Base-by-base conservation (phyloP, 208 protist genomes). In the Trypanosoma platydactyli region DNA sequence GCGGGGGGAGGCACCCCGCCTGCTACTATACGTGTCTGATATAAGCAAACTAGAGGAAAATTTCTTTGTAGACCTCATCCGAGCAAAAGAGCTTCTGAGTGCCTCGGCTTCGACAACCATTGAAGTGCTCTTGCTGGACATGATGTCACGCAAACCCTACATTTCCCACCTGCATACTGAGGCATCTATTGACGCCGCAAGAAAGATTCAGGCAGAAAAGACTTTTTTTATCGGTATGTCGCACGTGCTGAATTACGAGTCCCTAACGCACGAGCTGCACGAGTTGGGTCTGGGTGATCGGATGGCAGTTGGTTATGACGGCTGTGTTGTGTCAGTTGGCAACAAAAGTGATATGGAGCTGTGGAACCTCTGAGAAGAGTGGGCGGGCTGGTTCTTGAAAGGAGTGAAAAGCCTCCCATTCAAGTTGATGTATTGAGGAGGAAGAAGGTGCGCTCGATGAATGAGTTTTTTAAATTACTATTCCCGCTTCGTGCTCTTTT, bases 141-240 rank as follows among this genome's bases (percentile, higher is more conserved):
- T 90, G 59, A 25, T 90, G 35, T 79, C 75, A 16, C 33, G 56
- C 6, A 71, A 56, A 15, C 42, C 58, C 15, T 79, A 83, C 60
- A 35, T 79, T 59, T 77, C 84, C 6, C 84, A 90, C 66, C 61
- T 90, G 9, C 42, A 58, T 55, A 69, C 76, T 1, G 63, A 76
- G 6, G 75, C 66, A 44, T 35, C 80, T 27, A 70, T 90, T 49
- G 45, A 65, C 0, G 73, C 77, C 0, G 77, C 80, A 33, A 42
- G 42, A 27, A 20, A 15, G 9, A 71, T 90, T 38, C 64, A 57
- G 1, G 84, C 84, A 6, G 45, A 0, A 25, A 68, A 77, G 22
- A 90, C 80, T 1, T 85, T 71, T 54, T 90, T 84, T 77, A 63
- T 86, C 18, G 84, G 84, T 24, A 79, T 90, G 68, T 79, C 80